phyloP scores from a whole-genome alignment of 2,329 filamentous ascomycete genomes.

The Gnomoniopsis sp. region DNA sequence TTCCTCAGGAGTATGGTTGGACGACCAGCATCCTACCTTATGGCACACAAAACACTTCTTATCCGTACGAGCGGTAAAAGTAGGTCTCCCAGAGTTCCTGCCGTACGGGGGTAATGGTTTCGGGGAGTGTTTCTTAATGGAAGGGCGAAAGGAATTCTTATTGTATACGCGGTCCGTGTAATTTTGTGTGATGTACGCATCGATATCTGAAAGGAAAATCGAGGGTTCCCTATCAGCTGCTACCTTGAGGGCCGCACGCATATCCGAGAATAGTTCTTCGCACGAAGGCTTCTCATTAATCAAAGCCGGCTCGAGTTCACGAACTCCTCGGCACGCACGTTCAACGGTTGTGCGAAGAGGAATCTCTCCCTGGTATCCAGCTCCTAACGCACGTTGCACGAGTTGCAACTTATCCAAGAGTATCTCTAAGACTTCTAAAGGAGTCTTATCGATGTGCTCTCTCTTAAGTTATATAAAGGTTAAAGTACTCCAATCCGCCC shows the following conservation, averaged over 20 bases:
- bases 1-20: background rate
- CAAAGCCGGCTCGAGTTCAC: background rate
- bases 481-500: background rate
- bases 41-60: conserved; percentile 1
- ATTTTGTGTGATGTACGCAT: background rate
- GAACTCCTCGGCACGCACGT: background rate
- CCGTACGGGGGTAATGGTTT: too few species aligned
- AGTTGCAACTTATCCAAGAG: background rate
- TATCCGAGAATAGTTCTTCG: background rate
- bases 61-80: too few species aligned
- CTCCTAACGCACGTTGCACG: background rate
- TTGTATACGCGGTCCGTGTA: background rate
- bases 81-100: too few species aligned
- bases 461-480: background rate
- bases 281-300: background rate
- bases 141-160: too few species aligned
- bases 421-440: background rate
- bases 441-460: background rate
- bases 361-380: background rate
- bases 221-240: background rate
- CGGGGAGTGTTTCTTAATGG: too few species aligned
- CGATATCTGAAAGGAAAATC: background rate
- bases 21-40: background rate
- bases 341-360: too few species aligned
- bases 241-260: too few species aligned